Conservation (phyloP, 23 red algal genomes). For the Cyanidium caldarium region DNA sequence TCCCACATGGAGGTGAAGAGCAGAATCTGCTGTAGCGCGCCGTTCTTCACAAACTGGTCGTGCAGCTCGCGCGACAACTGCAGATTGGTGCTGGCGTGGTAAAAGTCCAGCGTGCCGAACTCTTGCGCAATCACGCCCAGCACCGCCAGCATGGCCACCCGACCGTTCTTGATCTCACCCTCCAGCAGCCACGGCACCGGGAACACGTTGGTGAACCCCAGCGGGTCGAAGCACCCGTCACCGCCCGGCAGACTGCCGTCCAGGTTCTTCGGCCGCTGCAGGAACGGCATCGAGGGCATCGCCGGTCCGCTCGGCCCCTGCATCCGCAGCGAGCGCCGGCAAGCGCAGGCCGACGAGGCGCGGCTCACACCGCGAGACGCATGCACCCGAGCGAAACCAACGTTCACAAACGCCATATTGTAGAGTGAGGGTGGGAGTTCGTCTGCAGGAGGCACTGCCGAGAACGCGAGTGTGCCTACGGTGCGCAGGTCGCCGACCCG, state of each 20-base stretch:
- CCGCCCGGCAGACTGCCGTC: conserved; percentile 61
- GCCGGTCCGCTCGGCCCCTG: neutral
- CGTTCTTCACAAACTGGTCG: conserved; percentile 63
- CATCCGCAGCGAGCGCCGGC: too few relatives aligned
- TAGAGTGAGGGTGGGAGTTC: too few relatives aligned
- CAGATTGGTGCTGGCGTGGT: conserved; percentile 55
- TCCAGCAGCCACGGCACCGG: conserved; percentile 55
- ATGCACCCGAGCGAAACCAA: too few relatives aligned
- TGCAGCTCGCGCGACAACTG: conserved; percentile 59
- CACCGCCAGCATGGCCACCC: conserved; percentile 89
- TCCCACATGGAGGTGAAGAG: conserved; percentile 68
- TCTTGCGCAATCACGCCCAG: conserved; percentile 87
- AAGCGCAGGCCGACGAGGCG: too few relatives aligned
- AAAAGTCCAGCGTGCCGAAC: conserved; percentile 45
- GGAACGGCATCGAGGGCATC: conserved; percentile 56
- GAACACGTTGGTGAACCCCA: conserved; percentile 71
- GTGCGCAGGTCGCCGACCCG: too few relatives aligned
- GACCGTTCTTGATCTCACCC: conserved; percentile 88
- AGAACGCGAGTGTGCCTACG: too few relatives aligned
- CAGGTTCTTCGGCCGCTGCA: conserved; percentile 69
- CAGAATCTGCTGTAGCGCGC: conserved; percentile 81
- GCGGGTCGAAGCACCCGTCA: conserved; percentile 78
- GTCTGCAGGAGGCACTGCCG: too few relatives aligned
- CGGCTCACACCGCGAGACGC: too few relatives aligned
- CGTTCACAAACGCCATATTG: too few relatives aligned